A percentile compares a stretch with the other conserved stretches of the same genome.
These are phyloP conservation scores for Eucalyptus dawsonii DNA, from an alignment of 345 rosid species.

Conservation along the genomic window DNA sequence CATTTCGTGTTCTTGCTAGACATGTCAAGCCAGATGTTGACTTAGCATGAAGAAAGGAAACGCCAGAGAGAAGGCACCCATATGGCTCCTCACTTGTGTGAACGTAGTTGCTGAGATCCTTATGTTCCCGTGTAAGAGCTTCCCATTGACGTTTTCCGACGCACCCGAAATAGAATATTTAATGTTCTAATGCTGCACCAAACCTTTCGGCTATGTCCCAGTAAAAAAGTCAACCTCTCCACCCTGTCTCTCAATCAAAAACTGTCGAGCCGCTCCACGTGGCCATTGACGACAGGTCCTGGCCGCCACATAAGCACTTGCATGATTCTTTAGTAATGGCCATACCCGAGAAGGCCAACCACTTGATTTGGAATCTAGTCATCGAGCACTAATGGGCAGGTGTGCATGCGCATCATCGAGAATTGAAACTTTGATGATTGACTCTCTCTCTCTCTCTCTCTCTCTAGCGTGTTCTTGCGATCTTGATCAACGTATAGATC, in stretches of 20 bases:
- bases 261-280: background rate
- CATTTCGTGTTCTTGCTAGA: background rate
- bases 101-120: background rate
- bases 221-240: background rate
- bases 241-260: background rate
- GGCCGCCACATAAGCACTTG: background rate
- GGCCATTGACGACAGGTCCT: background rate
- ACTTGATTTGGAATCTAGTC: background rate
- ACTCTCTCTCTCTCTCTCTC: background rate
- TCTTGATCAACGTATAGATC: background rate
- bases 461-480: background rate
- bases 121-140: background rate
- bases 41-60: background rate
- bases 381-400: background rate
- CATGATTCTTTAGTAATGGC: background rate
- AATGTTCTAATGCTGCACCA: background rate
- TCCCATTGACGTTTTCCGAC: background rate
- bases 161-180: background rate
- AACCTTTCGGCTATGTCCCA: background rate
- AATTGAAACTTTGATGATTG: background rate
- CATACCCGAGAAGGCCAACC: background rate
- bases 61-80: background rate
- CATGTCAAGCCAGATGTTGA: background rate
- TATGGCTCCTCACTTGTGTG: background rate
- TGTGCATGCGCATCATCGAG: background rate